Evolutionary conservation across 345 rosid species (phyloP).

Genomic region (Eucalyptus fibrosa): DNA sequence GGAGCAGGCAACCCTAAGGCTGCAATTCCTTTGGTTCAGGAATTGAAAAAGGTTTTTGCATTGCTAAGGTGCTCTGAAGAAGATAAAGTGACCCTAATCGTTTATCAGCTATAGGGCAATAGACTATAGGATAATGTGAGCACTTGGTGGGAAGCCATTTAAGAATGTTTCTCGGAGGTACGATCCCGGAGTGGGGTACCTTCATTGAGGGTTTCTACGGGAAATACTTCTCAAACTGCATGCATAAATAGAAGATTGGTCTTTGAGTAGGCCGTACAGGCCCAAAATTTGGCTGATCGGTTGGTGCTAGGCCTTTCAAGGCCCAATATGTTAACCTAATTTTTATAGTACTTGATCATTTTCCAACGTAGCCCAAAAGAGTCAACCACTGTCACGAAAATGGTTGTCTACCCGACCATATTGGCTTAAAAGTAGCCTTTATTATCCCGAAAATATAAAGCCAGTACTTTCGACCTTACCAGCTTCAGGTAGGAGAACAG

Average conservation of each 20-base stretch:
- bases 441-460: background rate
- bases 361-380: background rate
- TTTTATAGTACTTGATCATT: background rate
- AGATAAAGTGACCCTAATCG: no score
- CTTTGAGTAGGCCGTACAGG: background rate
- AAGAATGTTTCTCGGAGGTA: no score
- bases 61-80: fast-evolving
- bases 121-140: no score
- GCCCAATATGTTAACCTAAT: background rate
- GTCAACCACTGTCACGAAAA: background rate
- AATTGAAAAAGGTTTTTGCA: no score
- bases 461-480: background rate
- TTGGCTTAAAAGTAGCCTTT: background rate
- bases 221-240: no score
- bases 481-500: background rate
- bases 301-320: background rate
- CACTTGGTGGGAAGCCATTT: no score
- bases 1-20: no score
- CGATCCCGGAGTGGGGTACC: no score
- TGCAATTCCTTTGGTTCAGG: fast-evolving
- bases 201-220: no score
- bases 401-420: background rate
- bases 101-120: no score
- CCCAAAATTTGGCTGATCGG: background rate
- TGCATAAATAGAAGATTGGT: background rate